Evolutionary conservation across 2,329 filamentous ascomycete species (phyloP).

Genomic region (Trichoderma koningii): DNA sequence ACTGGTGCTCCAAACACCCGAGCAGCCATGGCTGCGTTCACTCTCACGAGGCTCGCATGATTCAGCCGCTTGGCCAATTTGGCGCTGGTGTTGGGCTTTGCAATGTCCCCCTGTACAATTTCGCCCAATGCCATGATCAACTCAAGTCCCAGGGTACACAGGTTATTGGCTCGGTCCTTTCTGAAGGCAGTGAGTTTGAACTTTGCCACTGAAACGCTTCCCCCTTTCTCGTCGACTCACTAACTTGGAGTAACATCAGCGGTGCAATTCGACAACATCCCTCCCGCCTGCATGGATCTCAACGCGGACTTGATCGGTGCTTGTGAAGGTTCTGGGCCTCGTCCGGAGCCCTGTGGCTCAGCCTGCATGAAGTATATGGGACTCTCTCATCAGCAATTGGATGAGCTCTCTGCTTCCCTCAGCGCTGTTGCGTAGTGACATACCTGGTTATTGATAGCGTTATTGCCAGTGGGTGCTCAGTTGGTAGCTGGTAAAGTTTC

Average conservation of each 20-base stretch:
- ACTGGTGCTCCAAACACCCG: neutral
- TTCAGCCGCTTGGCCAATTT: neutral
- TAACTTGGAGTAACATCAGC: neutral
- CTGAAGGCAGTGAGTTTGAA: neutral
- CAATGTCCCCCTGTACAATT: neutral
- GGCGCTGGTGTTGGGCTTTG: neutral
- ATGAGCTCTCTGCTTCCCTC: neutral
- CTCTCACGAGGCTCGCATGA: no score
- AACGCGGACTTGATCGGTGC: neutral
- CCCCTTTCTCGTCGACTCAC: neutral
- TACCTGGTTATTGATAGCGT: no score
- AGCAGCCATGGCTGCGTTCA: neutral
- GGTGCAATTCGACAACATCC: neutral
- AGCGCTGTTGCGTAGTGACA: neutral
- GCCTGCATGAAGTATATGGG: constrained; percentile 5
- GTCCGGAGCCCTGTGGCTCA: neutral
- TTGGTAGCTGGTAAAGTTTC: neutral
- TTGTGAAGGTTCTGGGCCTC: neutral
- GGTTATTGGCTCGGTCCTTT: neutral
- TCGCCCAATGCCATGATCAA: neutral
- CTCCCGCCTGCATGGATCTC: constrained; percentile 1
- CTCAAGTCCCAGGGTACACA: neutral
- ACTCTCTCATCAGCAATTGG: neutral
- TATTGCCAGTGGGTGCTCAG: neutral
- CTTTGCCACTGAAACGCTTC: neutral